Evolutionary conservation across 179 eudicot genomes (phyloP), one percentile per base, ranked within the genome.

Genomic region (Kewa caespitosa): DNA sequence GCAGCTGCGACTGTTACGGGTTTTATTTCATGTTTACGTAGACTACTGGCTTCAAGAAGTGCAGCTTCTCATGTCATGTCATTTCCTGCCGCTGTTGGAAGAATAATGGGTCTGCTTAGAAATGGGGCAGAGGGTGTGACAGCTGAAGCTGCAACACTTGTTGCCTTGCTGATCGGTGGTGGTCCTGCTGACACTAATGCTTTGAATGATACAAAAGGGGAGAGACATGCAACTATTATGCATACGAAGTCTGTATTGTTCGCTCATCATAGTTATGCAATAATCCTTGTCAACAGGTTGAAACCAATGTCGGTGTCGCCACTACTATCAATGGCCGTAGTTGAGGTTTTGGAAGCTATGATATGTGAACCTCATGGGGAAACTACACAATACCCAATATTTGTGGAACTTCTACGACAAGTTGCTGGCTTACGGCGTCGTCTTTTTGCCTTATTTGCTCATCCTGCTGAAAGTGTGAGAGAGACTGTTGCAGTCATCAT

Each of bases 1-100:
- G 99, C 98, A 80, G 97, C 99, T 64, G 99, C 98, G 38, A 96
- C 99, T 57, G 91, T 93, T 81, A 91, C 89, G 72, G 99, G 99
- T 34, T 91, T 96, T 81, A 75, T 93, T 74, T 81, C 94, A 57
- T 96, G 99, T 85, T 85, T 96, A 68, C 92, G 91, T 77, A 89
- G 98, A 83, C 81, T 96, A 80, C 72, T 96, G 78, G 85, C 96
- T 59, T 96, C 99, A 72, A 89, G 89, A 80, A 90, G 94, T 85
- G 99, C 99, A 74, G 93, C 99, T 54, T 96, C 99, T 80, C 99
- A 93, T 81, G 96, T 96, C 72, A 88, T 96, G 88, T 89, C 98
- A 30, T 96, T 90, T 85, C 99, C 99, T 62, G 99, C 99, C 63
- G 99, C 99, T 79, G 99, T 96, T 78, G 99, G 97, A 62, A 88